Base-by-base conservation (phyloP, 169 alveolate species). In the Plasmodium malariae region DNA sequence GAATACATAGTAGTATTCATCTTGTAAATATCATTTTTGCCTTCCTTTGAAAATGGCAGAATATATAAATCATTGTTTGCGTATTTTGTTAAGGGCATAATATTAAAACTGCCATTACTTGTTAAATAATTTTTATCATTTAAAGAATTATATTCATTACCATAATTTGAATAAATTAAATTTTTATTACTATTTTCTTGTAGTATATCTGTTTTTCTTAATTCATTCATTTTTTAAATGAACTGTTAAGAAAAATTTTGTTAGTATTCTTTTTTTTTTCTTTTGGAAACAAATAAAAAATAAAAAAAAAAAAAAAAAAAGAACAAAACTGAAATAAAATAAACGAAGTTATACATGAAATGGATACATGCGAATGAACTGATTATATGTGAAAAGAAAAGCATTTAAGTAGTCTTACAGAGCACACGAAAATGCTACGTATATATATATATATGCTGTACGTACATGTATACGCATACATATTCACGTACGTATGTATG, bases 51-150 rank as follows among this genome's bases (percentile, higher is more conserved):
- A 68, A 68, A 30, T 3, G 62, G 45, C 12, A 65, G 9, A 9
- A 68, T 68, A 49, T 7, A 40, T 40, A 40, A 32, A 40, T 68
- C 76, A 36, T 19, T 24, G 5, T 68, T 36, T 30, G 48, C 26
- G 21, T 40, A 43, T 21, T 1, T 68, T 68, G 3, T 67, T 12
- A 26, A 45, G 3, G 59, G 59, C 19, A 0, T 40, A 34, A 14
- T 34, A 11, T 67, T 67, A 12, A 0, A 65, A 65, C 30, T 67
- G n/a, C 17, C 17, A n/a, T 68, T 14, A 7, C 14, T n/a, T 11
- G 32, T 68, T 26, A 68, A 5, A 17, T 68, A 68, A 36, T 21
- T 68, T 68, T 68, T n/a, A n/a, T 68, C 76, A 65, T 65, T 68
- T 24, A 54, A 54, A 32, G 12, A 40, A 32, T 45, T 68, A 3